Conservation (phyloP, 371 early-diverging fungal species). For the Mycotypha africana region DNA sequence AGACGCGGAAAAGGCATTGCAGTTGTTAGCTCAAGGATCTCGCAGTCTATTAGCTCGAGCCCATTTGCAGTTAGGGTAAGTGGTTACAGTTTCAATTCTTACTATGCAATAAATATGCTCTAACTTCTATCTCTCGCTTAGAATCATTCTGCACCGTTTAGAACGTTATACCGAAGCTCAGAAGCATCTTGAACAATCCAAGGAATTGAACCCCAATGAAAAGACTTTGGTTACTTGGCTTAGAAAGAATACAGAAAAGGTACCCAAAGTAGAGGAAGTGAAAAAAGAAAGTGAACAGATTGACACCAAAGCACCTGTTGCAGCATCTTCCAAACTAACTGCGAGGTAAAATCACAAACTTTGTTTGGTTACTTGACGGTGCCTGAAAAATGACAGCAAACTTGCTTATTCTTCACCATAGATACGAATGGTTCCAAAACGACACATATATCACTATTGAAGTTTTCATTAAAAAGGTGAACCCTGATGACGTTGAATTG, state of each 20-base stretch:
- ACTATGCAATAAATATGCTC: no score
- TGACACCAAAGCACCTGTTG: neutral
- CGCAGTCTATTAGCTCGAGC: slow-evolving; percentile 61
- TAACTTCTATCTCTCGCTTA: no score
- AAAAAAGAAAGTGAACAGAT: neutral
- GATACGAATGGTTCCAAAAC: slow-evolving; percentile 98
- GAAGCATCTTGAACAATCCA: slow-evolving; percentile 43
- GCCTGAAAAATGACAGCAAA: no score
- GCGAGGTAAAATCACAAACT: neutral
- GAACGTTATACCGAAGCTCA: slow-evolving; percentile 49
- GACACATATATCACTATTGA: slow-evolving; percentile 82
- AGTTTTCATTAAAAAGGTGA: slow-evolving; percentile 86
- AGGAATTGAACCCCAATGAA: slow-evolving; percentile 47
- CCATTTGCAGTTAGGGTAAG: slow-evolving; percentile 56
- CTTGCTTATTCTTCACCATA: slow-evolving; percentile 12
- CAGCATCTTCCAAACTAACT: neutral
- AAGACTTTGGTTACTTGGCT: slow-evolving; percentile 53
- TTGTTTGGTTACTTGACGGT: no score
- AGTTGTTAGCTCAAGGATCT: slow-evolving; percentile 47
- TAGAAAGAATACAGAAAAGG: slow-evolving; percentile 44
- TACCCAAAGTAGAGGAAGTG: slow-evolving; percentile 8
- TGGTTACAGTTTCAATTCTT: no score
- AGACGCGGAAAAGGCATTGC: slow-evolving; percentile 61
- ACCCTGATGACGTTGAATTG: slow-evolving; percentile 60
- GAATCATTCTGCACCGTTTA: slow-evolving; percentile 51